A percentile compares a stretch with the other conserved stretches of the same genome.
phyloP scores from a whole-genome alignment of 2,329 filamentous ascomycete genomes.

The Claviceps paspali region DNA sequence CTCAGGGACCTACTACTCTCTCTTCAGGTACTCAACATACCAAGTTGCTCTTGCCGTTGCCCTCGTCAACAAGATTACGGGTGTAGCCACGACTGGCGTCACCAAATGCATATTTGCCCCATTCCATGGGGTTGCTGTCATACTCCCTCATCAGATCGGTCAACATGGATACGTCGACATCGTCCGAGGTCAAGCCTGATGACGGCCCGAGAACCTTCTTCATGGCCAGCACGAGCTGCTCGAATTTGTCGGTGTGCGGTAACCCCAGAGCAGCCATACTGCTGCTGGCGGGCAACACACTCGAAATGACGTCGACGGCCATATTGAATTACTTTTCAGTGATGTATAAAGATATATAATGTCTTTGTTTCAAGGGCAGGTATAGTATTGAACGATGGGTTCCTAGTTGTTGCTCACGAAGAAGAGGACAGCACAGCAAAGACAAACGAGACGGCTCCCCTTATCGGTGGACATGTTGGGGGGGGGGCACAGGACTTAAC shows the following conservation, averaged over 20 bases:
- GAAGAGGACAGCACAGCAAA: conserved; percentile 14
- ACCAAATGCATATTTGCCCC: conserved; percentile 60
- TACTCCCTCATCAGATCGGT: conserved; percentile 62
- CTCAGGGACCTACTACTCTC: neutral
- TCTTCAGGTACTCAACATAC: conserved; percentile 26
- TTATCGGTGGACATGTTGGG: conserved; percentile 5
- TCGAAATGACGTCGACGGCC: conserved; percentile 20
- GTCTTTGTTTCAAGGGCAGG: neutral
- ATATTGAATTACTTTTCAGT: conserved; percentile 13
- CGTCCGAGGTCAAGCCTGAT: conserved; percentile 67
- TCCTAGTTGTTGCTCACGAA: neutral
- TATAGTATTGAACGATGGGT: neutral
- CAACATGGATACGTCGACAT: conserved; percentile 62
- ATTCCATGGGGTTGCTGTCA: conserved; percentile 51
- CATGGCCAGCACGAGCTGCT: conserved; percentile 57
- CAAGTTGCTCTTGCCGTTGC: conserved; percentile 66
- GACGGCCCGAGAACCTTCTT: conserved; percentile 62
- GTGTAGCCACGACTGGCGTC: conserved; percentile 62
- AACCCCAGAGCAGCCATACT: conserved; percentile 11
- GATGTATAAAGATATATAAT: neutral
- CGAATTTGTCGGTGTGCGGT: conserved; percentile 36
- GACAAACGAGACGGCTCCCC: neutral
- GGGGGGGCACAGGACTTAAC: conserved; percentile 5
- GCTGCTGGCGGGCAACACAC: conserved; percentile 9
- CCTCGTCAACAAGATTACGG: conserved; percentile 76